A percentile compares a stretch with the other conserved stretches of the same genome.
Evolutionary conservation across 225 moss, liverwort and hornwort species (phyloP).

Genomic region (Asterella californica): DNA sequence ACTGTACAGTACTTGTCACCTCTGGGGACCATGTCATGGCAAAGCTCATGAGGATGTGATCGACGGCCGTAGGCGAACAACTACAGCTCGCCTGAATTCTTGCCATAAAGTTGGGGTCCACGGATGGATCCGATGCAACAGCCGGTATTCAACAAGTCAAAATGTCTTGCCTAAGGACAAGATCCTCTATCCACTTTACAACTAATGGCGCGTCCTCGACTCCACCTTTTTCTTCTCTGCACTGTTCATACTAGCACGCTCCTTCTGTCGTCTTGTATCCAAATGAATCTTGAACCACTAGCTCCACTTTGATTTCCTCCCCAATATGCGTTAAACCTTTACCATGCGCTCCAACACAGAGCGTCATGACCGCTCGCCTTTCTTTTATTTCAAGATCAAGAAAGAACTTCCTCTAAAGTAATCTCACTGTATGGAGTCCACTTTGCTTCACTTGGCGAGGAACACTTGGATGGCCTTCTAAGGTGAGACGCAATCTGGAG

Average conservation of each 20-base stretch:
- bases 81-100: neutral
- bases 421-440: too few relatives aligned
- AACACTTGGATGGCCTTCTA: too few relatives aligned
- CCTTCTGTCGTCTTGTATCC: neutral
- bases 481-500: too few relatives aligned
- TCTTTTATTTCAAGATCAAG: too few relatives aligned
- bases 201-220: neutral
- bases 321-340: neutral
- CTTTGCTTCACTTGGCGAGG: too few relatives aligned
- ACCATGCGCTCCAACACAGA: neutral
- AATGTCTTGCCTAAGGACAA: neutral
- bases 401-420: too few relatives aligned
- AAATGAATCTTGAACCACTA: neutral
- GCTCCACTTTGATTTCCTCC: neutral
- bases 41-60: neutral
- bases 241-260: neutral
- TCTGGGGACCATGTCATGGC: neutral
- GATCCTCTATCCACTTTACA: conserved; percentile 12
- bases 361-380: too few relatives aligned
- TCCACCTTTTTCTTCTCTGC: neutral
- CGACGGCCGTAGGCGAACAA: neutral
- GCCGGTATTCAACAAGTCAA: neutral
- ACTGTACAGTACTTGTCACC: neutral
- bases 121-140: conserved; percentile 1
- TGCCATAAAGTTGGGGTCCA: conserved; percentile 7